Evolutionary conservation across 164 flowering plant genomes (phyloP), one percentile per base, ranked within the genome.

Genomic region (Aristolochia fimbriata): DNA sequence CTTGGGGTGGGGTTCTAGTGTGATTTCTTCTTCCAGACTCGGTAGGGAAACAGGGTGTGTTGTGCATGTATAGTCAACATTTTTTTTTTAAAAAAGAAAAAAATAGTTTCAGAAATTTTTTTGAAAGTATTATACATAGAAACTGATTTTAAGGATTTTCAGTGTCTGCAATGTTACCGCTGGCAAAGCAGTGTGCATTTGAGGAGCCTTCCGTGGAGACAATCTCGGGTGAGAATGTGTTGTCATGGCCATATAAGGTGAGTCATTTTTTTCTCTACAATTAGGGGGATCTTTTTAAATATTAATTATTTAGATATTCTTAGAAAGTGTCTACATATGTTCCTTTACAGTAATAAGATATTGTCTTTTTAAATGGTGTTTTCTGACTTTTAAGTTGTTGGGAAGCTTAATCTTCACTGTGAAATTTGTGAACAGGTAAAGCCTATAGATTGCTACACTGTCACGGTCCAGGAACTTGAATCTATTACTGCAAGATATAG

Each of bases 171-270:
- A 87, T 94, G 92, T 15, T 94, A 76, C 95, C 88, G 27, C 72
- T 94, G 52, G 99, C 99, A 47, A 94, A 94, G 71, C 97, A 91
- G 69, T 94, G 99, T 80, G 93, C 99, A 50, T 94, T 94, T 84
- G 97, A 91, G 75, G 97, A 91, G 70, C 99, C 99, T 27, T 80
- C 72, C 30, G 90, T 94, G 70, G 99, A 94, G 79, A 82, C 83
- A 58, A 94, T 94, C 71, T 51, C 83, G 0, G 97, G 95, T 17
- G 99, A 94, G 70, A 85, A 88, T 73, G 84, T 94, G 55, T 74
- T 94, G 77, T 91, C 97, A 51, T 94, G 99, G 99, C 95, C 99
- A 50, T 79, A 76, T 77, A 90, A 83, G 93, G 99, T 94, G 69
- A 82, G 94, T 58, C 60, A 11, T 51, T 23, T 47, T 11, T 27